Conservation (phyloP, 1,284 basidiomycete genomes). For the Rhodotorula sp. region DNA sequence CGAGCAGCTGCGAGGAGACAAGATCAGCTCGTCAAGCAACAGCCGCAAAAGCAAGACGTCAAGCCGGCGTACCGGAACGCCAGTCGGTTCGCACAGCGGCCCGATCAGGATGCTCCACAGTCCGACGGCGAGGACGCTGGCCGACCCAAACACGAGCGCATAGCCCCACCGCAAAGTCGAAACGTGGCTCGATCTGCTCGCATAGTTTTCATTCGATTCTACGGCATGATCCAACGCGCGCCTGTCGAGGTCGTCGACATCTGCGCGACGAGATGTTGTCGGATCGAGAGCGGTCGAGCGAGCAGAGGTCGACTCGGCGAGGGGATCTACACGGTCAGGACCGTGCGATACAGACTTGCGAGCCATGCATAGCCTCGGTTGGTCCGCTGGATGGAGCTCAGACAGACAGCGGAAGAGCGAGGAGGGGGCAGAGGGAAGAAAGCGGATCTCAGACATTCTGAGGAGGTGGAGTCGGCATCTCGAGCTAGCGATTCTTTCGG, state of each 20-base stretch:
- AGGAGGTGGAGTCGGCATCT: no score
- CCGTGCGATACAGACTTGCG: no score
- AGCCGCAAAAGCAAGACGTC: neutral
- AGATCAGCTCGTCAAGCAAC: neutral
- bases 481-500: no score
- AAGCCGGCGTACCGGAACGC: constrained; percentile 6
- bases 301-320: no score
- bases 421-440: no score
- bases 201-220: neutral
- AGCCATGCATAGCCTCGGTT: no score
- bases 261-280: no score
- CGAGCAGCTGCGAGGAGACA: constrained; percentile 56
- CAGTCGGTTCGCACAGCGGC: constrained; percentile 7
- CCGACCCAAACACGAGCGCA: constrained; percentile 12
- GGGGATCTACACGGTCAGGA: no score
- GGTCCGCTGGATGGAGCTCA: no score
- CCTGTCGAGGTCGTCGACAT: neutral
- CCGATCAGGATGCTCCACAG: constrained; percentile 36
- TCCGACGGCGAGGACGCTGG: constrained; percentile 8
- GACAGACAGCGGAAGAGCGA: no score
- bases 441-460: no score
- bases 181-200: neutral
- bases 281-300: no score
- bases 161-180: constrained; percentile 26
- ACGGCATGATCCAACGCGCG: neutral